A percentile compares a stretch with the other conserved stretches of the same genome.
These are phyloP conservation scores for Tilletia horrida DNA, from an alignment of 1,284 basidiomycete genomes.

Conservation along the genomic window DNA sequence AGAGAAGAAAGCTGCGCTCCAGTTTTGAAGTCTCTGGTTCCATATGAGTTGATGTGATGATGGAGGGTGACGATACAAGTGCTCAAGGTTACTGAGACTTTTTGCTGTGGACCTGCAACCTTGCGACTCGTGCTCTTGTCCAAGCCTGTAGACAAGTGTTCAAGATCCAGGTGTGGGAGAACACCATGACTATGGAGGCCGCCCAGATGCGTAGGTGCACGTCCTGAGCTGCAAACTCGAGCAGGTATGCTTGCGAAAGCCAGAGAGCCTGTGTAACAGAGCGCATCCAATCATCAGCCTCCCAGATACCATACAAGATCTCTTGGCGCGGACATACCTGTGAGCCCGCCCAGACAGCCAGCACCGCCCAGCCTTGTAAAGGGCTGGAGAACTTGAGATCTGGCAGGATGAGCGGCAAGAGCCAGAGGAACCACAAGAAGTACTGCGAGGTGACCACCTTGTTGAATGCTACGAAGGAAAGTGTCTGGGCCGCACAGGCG, in stretches of 20 bases:
- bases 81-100: neutral
- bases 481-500: slow-evolving; percentile 87
- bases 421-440: slow-evolving; percentile 93
- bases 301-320: neutral
- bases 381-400: slow-evolving; percentile 62
- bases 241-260: slow-evolving; percentile 48
- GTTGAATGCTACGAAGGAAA: slow-evolving; percentile 87
- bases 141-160: slow-evolving; percentile 39
- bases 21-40: no score
- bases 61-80: no score
- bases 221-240: slow-evolving; percentile 48
- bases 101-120: slow-evolving; percentile 1
- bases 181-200: slow-evolving; percentile 36
- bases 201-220: slow-evolving; percentile 44
- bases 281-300: neutral
- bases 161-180: slow-evolving; percentile 32
- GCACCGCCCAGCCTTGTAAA: slow-evolving; percentile 57
- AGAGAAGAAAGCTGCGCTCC: no score
- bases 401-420: slow-evolving; percentile 78
- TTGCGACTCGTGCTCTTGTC: slow-evolving; percentile 19
- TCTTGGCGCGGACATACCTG: slow-evolving; percentile 57
- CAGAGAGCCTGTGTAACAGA: slow-evolving; percentile 36
- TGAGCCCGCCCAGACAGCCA: slow-evolving; percentile 69
- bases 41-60: no score
- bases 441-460: slow-evolving; percentile 99